These are phyloP conservation scores for Globisporangium lucens DNA, from an alignment of 352 stramenopile species.

Conservation along the genomic window DNA sequence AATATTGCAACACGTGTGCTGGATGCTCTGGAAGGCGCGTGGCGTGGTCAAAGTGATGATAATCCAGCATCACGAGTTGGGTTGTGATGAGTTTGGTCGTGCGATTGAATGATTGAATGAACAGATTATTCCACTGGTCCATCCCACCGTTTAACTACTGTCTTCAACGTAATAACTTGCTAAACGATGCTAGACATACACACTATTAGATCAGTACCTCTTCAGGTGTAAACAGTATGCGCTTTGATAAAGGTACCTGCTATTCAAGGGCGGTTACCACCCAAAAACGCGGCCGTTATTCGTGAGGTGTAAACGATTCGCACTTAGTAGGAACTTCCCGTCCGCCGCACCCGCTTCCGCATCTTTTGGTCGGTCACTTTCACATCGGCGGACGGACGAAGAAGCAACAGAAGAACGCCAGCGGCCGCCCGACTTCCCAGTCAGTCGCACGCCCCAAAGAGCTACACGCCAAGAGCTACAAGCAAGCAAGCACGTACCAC, in stretches of 20 bases:
- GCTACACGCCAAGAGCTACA: not conserved
- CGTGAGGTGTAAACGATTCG: not conserved
- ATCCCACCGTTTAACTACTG: not conserved
- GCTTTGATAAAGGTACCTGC: not conserved
- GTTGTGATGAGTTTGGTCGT: not conserved
- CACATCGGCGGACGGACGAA: conserved; percentile 1
- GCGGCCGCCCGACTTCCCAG: not conserved
- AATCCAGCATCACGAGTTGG: not conserved
- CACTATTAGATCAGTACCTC: not conserved
- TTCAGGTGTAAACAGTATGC: not conserved
- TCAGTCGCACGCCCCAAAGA: not conserved
- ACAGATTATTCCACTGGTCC: not conserved
- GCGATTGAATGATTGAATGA: not conserved
- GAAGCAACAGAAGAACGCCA: not conserved
- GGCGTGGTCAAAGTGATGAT: not conserved
- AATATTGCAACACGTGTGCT: not conserved
- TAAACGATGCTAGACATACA: not conserved
- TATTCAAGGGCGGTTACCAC: not conserved
- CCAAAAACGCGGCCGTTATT: not conserved
- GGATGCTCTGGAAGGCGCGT: not conserved
- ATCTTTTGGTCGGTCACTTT: conserved; percentile 6
- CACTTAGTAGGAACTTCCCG: not conserved
- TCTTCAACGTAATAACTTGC: not conserved
- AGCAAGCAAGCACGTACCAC: no score
- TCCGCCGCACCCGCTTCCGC: no score